Conservation (phyloP, 768 basidiomycete genomes). For the Rhizopogon rudus region DNA sequence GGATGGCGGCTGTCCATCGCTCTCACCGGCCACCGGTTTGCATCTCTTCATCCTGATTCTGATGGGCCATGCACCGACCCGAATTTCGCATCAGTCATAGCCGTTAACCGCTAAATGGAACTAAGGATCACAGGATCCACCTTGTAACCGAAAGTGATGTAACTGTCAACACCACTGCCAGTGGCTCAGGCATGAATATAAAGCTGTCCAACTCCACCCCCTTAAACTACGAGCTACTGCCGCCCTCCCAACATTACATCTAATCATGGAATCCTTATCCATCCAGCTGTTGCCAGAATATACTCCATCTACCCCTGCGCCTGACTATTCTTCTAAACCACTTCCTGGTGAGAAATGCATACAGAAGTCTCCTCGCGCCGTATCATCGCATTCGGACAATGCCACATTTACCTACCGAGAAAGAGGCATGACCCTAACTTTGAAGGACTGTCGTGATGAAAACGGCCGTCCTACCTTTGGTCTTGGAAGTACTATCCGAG, state of each 20-base stretch:
- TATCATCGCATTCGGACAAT: slow-evolving; percentile 8
- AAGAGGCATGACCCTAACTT: slow-evolving; percentile 22
- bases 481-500: slow-evolving; percentile 21
- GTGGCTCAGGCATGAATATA: background rate
- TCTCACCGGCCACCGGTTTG: background rate
- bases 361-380: slow-evolving; percentile 36
- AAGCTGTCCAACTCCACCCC: background rate
- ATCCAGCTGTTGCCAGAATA: slow-evolving; percentile 43
- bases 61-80: background rate
- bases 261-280: slow-evolving; percentile 2
- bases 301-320: slow-evolving; percentile 47
- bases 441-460: slow-evolving; percentile 28
- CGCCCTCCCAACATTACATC: background rate
- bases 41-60: background rate
- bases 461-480: slow-evolving; percentile 24
- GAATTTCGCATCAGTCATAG: background rate
- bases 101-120: background rate
- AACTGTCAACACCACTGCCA: background rate
- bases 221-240: background rate
- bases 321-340: slow-evolving; percentile 54
- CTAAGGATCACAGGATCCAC: background rate
- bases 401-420: slow-evolving; percentile 27
- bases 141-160: background rate
- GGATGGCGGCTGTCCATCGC: background rate
- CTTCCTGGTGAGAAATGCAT: slow-evolving; percentile 48